A percentile compares a stretch with the other conserved stretches of the same genome.
Evolutionary conservation across 768 basidiomycete genomes (phyloP).

Genomic region (Lactarius evosmus): DNA sequence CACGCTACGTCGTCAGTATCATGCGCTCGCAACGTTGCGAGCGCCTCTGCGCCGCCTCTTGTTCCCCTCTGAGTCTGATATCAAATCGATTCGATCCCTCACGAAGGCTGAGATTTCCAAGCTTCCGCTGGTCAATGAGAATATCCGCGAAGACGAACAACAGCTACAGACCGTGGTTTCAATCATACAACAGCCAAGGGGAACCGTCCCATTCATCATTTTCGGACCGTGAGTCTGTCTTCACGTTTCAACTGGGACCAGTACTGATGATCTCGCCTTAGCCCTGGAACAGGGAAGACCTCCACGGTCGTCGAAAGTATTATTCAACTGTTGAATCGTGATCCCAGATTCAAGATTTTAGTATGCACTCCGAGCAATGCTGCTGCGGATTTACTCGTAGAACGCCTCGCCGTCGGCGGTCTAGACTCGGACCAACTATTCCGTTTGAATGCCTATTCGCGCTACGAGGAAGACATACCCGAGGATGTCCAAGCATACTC

Average conservation of each 20-base stretch:
- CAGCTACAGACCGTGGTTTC: slow-evolving; percentile 51
- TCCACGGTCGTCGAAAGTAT: slow-evolving; percentile 64
- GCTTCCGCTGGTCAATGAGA: slow-evolving; percentile 27
- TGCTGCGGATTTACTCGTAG: slow-evolving; percentile 58
- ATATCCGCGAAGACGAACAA: slow-evolving; percentile 42
- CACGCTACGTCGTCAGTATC: slow-evolving; percentile 51
- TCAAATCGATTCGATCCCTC: slow-evolving; percentile 27
- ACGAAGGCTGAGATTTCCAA: slow-evolving; percentile 17
- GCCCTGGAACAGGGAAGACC: slow-evolving; percentile 67
- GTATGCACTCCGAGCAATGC: slow-evolving; percentile 69
- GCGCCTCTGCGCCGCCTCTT: slow-evolving; percentile 44
- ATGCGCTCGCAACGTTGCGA: slow-evolving; percentile 23
- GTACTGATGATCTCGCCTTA: slow-evolving; percentile 27
- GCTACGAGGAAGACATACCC: slow-evolving; percentile 37
- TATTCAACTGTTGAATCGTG: slow-evolving; percentile 45
- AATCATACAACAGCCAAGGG: slow-evolving; percentile 43
- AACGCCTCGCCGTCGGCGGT: slow-evolving; percentile 35
- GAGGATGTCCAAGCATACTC: slow-evolving; percentile 39
- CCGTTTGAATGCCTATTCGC: slow-evolving; percentile 59
- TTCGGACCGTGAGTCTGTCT: slow-evolving; percentile 57
- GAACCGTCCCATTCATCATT: slow-evolving; percentile 52
- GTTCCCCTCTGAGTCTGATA: slow-evolving; percentile 43
- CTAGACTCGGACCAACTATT: slow-evolving; percentile 45
- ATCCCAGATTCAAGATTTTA: slow-evolving; percentile 48
- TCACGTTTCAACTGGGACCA: neutral